phyloP scores from a whole-genome alignment of 2,329 filamentous ascomycete genomes.

The Thielaviopsis ethacetica region DNA sequence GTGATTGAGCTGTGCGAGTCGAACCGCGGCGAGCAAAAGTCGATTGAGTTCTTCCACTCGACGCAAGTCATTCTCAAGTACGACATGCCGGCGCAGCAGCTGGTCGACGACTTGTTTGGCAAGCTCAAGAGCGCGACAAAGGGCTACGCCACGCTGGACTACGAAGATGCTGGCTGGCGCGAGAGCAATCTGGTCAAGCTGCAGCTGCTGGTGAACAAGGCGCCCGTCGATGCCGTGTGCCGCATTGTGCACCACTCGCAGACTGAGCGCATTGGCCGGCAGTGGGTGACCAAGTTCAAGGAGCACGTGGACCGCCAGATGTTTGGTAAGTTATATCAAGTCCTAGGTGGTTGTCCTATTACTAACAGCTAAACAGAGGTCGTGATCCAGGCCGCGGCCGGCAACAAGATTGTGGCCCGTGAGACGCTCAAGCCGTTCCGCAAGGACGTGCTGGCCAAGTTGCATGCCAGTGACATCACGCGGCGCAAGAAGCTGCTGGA shows the following conservation, averaged over 20 bases:
- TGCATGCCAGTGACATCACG: constrained; percentile 79
- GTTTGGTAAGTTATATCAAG: constrained; percentile 37
- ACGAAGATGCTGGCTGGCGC: constrained; percentile 86
- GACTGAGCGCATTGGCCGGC: constrained; percentile 60
- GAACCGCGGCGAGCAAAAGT: constrained; percentile 74
- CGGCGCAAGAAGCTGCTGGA: constrained; percentile 76
- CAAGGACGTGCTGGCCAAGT: constrained; percentile 84
- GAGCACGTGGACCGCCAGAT: constrained; percentile 92
- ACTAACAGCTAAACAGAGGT: constrained; percentile 41
- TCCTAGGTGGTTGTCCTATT: neutral
- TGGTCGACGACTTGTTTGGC: constrained; percentile 95
- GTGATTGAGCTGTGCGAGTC: constrained; percentile 90
- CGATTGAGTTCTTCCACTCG: constrained; percentile 77
- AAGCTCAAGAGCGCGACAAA: constrained; percentile 89
- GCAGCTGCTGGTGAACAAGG: constrained; percentile 84
- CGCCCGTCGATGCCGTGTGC: constrained; percentile 85
- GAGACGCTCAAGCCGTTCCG: constrained; percentile 94
- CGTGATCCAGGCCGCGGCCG: constrained; percentile 79
- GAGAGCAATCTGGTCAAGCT: constrained; percentile 70
- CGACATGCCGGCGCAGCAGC: constrained; percentile 67
- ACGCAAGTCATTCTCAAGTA: constrained; percentile 93
- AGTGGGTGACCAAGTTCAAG: constrained; percentile 93
- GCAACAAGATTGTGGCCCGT: constrained; percentile 67
- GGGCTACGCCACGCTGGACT: constrained; percentile 90
- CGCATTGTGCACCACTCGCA: constrained; percentile 75